These are phyloP conservation scores for Triticum monococcum DNA, from an alignment of 176 grass and related monocot genomes.

Conservation along the genomic window DNA sequence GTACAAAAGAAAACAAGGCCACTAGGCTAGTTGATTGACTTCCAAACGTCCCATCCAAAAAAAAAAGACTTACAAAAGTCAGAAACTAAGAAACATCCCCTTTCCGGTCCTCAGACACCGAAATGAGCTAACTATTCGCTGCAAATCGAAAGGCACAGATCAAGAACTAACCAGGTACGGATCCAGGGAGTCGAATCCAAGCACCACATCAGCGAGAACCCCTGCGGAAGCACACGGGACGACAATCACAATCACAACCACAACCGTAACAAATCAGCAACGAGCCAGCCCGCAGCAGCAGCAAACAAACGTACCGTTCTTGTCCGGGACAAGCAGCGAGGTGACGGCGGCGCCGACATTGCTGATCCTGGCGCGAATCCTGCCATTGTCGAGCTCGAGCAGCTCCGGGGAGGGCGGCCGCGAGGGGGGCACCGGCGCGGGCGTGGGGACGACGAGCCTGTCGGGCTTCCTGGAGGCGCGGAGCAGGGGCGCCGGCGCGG, in stretches of 20 bases:
- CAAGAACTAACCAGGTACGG: conserved; percentile 65
- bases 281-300: not conserved
- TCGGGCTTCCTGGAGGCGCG: not conserved
- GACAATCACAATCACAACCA: not conserved
- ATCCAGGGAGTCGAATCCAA: conserved; percentile 85
- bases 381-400: conserved; percentile 66
- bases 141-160: not conserved
- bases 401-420: conserved; percentile 31
- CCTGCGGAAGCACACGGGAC: conserved; percentile 35
- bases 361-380: conserved; percentile 58
- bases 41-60: not conserved
- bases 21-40: conserved; percentile 18
- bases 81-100: conserved; percentile 19
- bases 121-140: not conserved
- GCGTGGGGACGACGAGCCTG: conserved; percentile 25
- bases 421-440: not conserved
- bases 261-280: not conserved
- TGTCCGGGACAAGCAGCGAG: conserved; percentile 76
- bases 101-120: not conserved
- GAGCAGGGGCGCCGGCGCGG: conserved; percentile 31
- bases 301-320: conserved; percentile 49
- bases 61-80: not conserved
- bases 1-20: not conserved
- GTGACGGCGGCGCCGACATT: conserved; percentile 81
- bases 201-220: conserved; percentile 79